Conservation (phyloP, 2,329 filamentous ascomycete species). For the Apiospora phragmitis region DNA sequence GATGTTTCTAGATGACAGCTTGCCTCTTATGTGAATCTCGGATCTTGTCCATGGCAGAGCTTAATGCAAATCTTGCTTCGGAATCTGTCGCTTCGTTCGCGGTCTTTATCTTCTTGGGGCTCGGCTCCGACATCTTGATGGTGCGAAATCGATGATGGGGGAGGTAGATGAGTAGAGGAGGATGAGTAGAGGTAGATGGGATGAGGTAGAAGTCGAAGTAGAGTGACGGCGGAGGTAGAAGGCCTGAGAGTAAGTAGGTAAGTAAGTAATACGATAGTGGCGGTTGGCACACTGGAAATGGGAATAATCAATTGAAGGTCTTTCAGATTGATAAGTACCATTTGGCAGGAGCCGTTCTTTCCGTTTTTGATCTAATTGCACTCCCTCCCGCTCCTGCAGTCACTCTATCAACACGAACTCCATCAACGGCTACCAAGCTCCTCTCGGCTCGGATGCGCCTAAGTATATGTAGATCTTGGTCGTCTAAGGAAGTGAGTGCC, state of each 20-base stretch:
- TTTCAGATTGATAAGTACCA: not conserved
- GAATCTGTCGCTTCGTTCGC: not conserved
- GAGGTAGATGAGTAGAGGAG: not conserved
- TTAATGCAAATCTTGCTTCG: rapidly evolving
- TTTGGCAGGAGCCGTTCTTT: not conserved
- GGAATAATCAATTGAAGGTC: not conserved
- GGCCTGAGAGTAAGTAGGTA: not conserved
- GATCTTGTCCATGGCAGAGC: not conserved
- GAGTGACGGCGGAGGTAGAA: too few relatives aligned
- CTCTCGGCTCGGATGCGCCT: too few relatives aligned
- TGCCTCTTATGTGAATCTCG: not conserved
- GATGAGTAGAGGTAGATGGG: not conserved
- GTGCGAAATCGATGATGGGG: not conserved
- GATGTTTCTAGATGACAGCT: not conserved
- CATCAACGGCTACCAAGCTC: too few relatives aligned
- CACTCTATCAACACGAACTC: not conserved
- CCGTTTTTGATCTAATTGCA: not conserved
- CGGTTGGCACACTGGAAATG: not conserved
- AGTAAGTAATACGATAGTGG: too few relatives aligned
- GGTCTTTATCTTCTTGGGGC: not conserved
- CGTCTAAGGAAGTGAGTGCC: too few relatives aligned
- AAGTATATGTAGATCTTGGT: too few relatives aligned
- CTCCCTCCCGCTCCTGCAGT: not conserved
- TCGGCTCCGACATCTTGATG: not conserved
- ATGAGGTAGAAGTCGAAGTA: too few relatives aligned